Conservation (phyloP, 2,329 filamentous ascomycete genomes). For the Fusarium succisae region DNA sequence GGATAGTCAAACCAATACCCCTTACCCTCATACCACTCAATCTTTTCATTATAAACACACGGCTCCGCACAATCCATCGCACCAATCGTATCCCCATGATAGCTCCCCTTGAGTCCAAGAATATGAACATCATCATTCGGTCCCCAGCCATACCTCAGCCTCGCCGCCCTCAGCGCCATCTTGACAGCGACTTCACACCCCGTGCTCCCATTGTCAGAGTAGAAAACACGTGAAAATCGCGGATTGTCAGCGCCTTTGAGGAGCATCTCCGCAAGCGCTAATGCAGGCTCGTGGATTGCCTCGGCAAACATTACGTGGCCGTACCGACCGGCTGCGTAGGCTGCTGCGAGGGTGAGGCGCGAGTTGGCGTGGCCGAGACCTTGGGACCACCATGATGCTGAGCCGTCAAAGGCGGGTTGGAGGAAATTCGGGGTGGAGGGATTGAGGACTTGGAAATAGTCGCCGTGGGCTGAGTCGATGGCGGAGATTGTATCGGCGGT, state of each 20-base stretch:
- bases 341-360: constrained; percentile 75
- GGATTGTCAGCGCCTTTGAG: constrained; percentile 69
- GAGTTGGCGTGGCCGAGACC: constrained; percentile 84
- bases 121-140: constrained; percentile 69
- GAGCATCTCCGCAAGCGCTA: constrained; percentile 73
- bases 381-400: constrained; percentile 92
- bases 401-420: constrained; percentile 78
- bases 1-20: constrained; percentile 87
- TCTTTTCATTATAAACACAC: constrained; percentile 79
- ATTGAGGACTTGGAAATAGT: constrained; percentile 74
- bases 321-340: constrained; percentile 84
- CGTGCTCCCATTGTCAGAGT: constrained; percentile 84
- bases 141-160: constrained; percentile 72
- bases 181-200: constrained; percentile 86
- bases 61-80: constrained; percentile 89
- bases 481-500: constrained; percentile 70
- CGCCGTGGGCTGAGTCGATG: constrained; percentile 83
- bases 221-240: constrained; percentile 77
- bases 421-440: constrained; percentile 20
- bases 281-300: constrained; percentile 80
- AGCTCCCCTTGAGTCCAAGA: constrained; percentile 80
- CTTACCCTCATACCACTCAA: constrained; percentile 84
- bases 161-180: constrained; percentile 79
- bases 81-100: constrained; percentile 89
- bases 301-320: constrained; percentile 90